phyloP scores from a whole-genome alignment of 2,329 filamentous ascomycete species.

The Ascochyta lentis region DNA sequence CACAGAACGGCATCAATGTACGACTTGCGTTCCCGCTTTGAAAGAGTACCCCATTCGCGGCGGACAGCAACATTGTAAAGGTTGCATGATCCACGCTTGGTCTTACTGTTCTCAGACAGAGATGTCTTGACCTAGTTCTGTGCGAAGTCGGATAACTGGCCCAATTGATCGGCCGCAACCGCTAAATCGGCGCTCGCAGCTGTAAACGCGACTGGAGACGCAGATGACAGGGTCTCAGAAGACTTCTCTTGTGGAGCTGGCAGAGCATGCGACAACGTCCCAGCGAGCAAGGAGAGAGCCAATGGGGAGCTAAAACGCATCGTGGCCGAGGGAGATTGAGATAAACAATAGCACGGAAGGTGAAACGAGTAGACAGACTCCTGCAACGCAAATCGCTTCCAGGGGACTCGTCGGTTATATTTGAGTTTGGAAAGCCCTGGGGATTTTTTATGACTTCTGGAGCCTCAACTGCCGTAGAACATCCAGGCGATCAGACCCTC shows the following conservation, averaged over 20 bases:
- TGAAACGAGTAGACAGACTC: conserved; percentile 1
- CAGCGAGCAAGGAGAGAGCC: conserved; percentile 33
- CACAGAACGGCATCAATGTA: conserved; percentile 49
- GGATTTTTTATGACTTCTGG: not conserved
- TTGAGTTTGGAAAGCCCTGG: not conserved
- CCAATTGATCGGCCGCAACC: conserved; percentile 33
- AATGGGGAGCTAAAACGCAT: conserved; percentile 37
- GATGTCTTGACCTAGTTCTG: conserved; percentile 25
- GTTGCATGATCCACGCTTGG: conserved; percentile 34
- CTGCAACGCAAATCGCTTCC: not conserved
- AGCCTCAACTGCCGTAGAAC: conserved; percentile 4
- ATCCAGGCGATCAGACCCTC: too few species aligned
- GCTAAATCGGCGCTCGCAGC: conserved; percentile 28
- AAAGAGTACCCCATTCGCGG: conserved; percentile 37
- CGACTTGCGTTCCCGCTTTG: conserved; percentile 37
- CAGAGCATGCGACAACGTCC: conserved; percentile 32
- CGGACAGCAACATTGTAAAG: conserved; percentile 35
- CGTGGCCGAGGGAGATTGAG: conserved; percentile 11
- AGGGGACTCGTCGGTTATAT: conserved; percentile 7
- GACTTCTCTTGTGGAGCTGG: conserved; percentile 30
- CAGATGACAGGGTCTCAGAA: conserved; percentile 5
- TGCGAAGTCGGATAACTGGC: conserved; percentile 31
- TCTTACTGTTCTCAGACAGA: conserved; percentile 20
- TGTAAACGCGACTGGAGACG: conserved; percentile 20
- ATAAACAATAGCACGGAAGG: conserved; percentile 1